These are phyloP conservation scores for Daedaleopsis nitida DNA, from an alignment of 768 basidiomycete genomes.

Conservation along the genomic window DNA sequence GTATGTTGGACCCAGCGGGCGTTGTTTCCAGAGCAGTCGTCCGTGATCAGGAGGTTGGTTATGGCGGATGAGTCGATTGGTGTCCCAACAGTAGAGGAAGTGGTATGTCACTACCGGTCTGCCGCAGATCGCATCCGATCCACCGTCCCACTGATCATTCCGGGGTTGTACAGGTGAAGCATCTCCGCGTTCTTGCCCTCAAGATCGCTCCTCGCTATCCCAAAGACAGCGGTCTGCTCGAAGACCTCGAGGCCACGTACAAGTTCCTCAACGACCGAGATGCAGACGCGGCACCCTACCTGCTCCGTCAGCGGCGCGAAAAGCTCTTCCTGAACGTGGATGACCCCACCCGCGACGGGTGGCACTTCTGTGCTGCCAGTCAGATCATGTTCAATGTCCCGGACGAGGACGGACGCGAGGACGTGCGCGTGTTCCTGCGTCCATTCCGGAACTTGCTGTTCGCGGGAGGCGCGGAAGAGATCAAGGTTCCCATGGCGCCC, in stretches of 20 bases:
- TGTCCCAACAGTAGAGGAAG: conserved; percentile 41
- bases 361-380: conserved; percentile 43
- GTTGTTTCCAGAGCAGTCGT: conserved; percentile 32
- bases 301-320: conserved; percentile 26
- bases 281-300: conserved; percentile 19
- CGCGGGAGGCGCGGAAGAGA: conserved; percentile 15
- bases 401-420: conserved; percentile 32
- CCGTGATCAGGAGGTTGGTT: conserved; percentile 29
- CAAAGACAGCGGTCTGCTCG: conserved; percentile 31
- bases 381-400: conserved; percentile 41
- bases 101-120: conserved; percentile 38
- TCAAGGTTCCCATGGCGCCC: conserved; percentile 13
- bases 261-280: conserved; percentile 40
- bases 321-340: conserved; percentile 50
- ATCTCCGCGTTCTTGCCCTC: conserved; percentile 38
- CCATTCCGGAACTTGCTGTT: conserved; percentile 18
- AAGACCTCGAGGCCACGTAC: conserved; percentile 47
- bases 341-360: conserved; percentile 36
- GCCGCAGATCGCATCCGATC: not conserved
- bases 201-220: conserved; percentile 31
- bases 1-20: conserved; percentile 56
- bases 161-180: conserved; percentile 37
- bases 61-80: conserved; percentile 42
- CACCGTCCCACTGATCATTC: not conserved
- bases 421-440: conserved; percentile 28